These are phyloP conservation scores for Platanthera guangdongensis DNA, from an alignment of 106 monocot species.

Conservation along the genomic window DNA sequence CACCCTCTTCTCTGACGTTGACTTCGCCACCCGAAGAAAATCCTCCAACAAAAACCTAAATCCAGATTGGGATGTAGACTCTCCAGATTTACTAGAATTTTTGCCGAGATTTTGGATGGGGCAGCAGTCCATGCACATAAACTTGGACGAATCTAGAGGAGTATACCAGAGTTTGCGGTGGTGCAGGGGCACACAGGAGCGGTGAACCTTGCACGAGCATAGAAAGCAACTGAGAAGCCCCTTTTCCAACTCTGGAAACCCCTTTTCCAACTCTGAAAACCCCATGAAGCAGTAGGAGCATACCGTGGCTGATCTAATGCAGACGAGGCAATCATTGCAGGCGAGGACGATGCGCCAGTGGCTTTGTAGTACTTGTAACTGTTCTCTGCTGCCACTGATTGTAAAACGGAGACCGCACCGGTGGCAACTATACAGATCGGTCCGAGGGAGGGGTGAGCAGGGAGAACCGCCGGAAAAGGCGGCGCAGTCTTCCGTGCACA, in stretches of 20 bases:
- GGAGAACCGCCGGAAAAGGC: background rate
- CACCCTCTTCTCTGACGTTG: constrained; percentile 15
- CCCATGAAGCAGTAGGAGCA: constrained; percentile 67
- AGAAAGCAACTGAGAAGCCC: constrained; percentile 19
- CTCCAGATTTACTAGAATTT: background rate
- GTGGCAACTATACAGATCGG: constrained; percentile 37
- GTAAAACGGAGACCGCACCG: constrained; percentile 12
- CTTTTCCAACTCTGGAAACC: background rate
- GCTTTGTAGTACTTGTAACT: constrained; percentile 27
- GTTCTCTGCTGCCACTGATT: background rate
- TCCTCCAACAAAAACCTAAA: constrained; percentile 10
- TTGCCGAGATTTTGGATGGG: constrained; percentile 3
- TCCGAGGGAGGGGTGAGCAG: constrained; percentile 3
- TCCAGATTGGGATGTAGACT: background rate
- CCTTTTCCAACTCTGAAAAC: too few relatives aligned
- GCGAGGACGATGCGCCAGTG: constrained; percentile 62
- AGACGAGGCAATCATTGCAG: constrained; percentile 40
- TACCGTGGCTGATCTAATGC: constrained; percentile 20
- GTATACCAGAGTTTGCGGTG: constrained; percentile 17
- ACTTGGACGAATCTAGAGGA: constrained; percentile 21
- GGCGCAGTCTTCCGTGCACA: background rate
- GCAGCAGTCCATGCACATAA: constrained; percentile 55
- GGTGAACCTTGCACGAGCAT: constrained; percentile 50
- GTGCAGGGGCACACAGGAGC: constrained; percentile 34
- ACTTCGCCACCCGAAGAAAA: constrained; percentile 6